Conservation (phyloP, 495 filamentous ascomycete genomes). For the Hypoxylon cercidicola region DNA sequence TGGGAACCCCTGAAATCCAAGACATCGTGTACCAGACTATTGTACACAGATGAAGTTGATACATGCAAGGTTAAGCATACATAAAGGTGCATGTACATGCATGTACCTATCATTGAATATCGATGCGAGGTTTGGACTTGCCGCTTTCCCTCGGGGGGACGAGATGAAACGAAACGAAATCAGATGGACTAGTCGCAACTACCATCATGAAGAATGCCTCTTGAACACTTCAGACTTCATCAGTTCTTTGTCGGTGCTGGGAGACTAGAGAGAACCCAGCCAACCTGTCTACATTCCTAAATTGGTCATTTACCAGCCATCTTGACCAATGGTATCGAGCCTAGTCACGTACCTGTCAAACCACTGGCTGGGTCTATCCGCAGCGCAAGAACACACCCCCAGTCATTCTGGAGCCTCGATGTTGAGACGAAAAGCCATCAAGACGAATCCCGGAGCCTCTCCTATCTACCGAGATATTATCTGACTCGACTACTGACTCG, state of each 20-base stretch:
- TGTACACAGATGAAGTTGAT: slow-evolving; percentile 15
- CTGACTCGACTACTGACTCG: slow-evolving; percentile 1
- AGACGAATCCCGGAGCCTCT: background rate
- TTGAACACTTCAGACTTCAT: background rate
- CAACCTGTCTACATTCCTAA: slow-evolving; percentile 38
- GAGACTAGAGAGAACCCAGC: slow-evolving; percentile 15
- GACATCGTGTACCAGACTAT: slow-evolving; percentile 19
- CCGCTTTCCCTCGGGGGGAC: too few relatives aligned
- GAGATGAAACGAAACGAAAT: background rate
- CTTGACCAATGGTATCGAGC: slow-evolving; percentile 28
- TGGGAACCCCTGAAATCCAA: too few relatives aligned
- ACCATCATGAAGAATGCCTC: slow-evolving; percentile 22
- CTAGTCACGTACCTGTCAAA: slow-evolving; percentile 9
- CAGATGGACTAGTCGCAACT: slow-evolving; percentile 11
- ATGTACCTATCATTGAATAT: background rate
- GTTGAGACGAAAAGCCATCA: slow-evolving; percentile 32
- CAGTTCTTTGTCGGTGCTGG: background rate
- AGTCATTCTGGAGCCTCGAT: background rate
- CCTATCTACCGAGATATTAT: slow-evolving; percentile 6
- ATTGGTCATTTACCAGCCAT: slow-evolving; percentile 35
- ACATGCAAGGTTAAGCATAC: background rate
- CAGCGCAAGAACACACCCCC: slow-evolving; percentile 13
- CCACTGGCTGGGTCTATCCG: background rate
- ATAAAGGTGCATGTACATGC: background rate
- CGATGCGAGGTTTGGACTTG: too few relatives aligned